Evolutionary conservation across 2,329 filamentous ascomycete genomes (phyloP).

Genomic region (Trichocomaceae sp.): DNA sequence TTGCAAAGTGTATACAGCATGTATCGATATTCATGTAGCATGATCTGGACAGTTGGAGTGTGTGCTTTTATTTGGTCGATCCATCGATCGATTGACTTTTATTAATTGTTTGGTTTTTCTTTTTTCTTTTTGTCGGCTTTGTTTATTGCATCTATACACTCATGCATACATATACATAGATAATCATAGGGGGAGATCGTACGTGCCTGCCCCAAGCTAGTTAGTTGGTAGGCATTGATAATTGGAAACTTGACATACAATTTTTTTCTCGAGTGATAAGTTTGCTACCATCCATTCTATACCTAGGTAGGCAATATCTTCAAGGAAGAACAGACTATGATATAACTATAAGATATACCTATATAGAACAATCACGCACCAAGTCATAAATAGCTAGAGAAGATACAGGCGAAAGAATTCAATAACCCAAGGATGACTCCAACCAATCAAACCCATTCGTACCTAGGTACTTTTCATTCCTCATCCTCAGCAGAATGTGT

Average conservation of each 20-base stretch:
- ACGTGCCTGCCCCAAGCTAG: too few relatives aligned
- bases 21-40: background rate
- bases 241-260: too few relatives aligned
- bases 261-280: too few relatives aligned
- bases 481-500: slow-evolving; percentile 23
- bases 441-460: background rate
- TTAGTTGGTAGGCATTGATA: too few relatives aligned
- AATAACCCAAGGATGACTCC: background rate
- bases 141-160: background rate
- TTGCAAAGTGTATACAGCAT: background rate
- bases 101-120: background rate
- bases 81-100: background rate
- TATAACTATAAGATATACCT: background rate
- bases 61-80: background rate
- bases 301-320: background rate
- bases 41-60: background rate
- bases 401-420: slow-evolving; percentile 24
- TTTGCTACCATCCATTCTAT: too few relatives aligned
- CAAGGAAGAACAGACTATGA: background rate
- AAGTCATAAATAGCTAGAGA: background rate
- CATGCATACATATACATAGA: background rate
- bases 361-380: background rate
- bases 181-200: too few relatives aligned
- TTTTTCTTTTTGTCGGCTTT: background rate
- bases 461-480: slow-evolving; percentile 11